Evolutionary conservation across 1,284 basidiomycete genomes (phyloP).

Genomic region (Fereydounia khargensis): DNA sequence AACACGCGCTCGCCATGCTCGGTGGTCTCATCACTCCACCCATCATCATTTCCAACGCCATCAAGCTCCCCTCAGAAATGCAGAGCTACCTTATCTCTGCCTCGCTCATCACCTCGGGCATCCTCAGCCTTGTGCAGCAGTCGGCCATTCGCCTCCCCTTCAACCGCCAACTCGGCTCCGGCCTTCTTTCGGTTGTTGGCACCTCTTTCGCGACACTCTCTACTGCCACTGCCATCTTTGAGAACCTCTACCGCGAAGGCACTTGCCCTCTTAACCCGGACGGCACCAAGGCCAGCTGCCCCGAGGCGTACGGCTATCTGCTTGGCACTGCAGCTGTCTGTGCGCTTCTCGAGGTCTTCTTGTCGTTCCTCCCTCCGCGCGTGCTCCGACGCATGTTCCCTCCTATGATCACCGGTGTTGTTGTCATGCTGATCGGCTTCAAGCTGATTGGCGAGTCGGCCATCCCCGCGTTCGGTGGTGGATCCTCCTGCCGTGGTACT

Average conservation of each 20-base stretch:
- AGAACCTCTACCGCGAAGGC: slow-evolving; percentile 73
- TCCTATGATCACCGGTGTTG: slow-evolving; percentile 69
- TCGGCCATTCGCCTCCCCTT: slow-evolving; percentile 66
- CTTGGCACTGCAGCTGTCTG: slow-evolving; percentile 74
- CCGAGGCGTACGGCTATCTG: slow-evolving; percentile 59
- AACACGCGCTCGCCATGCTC: slow-evolving; percentile 78
- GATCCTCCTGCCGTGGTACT: slow-evolving; percentile 64
- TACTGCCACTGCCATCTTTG: slow-evolving; percentile 68
- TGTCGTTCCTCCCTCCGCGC: slow-evolving; percentile 69
- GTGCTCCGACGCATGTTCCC: slow-evolving; percentile 72
- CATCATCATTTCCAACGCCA: slow-evolving; percentile 63
- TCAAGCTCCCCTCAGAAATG: slow-evolving; percentile 57
- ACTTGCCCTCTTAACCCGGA: slow-evolving; percentile 69
- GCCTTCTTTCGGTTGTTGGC: slow-evolving; percentile 78
- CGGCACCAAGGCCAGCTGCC: slow-evolving; percentile 68
- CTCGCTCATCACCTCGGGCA: slow-evolving; percentile 69
- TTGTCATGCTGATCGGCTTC: slow-evolving; percentile 64
- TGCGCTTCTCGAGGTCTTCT: slow-evolving; percentile 73
- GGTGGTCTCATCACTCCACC: slow-evolving; percentile 74
- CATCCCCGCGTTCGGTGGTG: slow-evolving; percentile 75
- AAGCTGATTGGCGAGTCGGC: slow-evolving; percentile 73
- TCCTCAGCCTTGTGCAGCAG: slow-evolving; percentile 74
- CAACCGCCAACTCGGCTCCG: slow-evolving; percentile 71
- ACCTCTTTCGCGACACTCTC: slow-evolving; percentile 78
- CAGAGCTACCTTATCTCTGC: slow-evolving; percentile 79